These are phyloP conservation scores for Penicillium sp. DNA, from an alignment of 2,329 filamentous ascomycete species.

Conservation along the genomic window DNA sequence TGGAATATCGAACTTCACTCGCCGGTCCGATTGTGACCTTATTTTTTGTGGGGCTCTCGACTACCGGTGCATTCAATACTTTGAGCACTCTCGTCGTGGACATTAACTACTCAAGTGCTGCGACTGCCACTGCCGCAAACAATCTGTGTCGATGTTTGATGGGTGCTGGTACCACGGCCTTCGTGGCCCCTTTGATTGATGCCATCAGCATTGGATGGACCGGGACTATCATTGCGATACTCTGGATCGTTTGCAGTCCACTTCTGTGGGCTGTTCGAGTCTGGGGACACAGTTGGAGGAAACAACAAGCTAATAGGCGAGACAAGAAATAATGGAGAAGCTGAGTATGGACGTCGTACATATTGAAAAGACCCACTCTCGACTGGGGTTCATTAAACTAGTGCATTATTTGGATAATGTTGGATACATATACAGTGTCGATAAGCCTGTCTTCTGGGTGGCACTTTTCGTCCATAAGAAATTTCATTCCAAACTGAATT, in stretches of 20 bases:
- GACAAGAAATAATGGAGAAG: not conserved
- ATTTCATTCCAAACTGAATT: too few species aligned
- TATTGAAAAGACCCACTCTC: not conserved
- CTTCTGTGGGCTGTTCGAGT: conserved; percentile 18
- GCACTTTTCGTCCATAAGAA: too few species aligned
- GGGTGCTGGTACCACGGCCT: conserved; percentile 24
- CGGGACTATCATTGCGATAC: conserved; percentile 17
- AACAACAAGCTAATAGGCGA: not conserved
- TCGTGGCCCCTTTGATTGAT: conserved; percentile 21
- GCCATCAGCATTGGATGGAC: conserved; percentile 29
- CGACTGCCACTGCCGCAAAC: conserved; percentile 23
- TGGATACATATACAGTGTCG: too few species aligned
- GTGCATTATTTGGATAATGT: not conserved
- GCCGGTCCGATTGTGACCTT: conserved; percentile 34
- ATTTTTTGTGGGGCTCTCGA: conserved; percentile 35
- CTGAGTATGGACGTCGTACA: not conserved
- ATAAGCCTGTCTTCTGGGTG: too few species aligned
- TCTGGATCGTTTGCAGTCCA: conserved; percentile 25
- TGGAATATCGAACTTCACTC: conserved; percentile 33
- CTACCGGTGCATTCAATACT: conserved; percentile 32
- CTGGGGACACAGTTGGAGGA: not conserved
- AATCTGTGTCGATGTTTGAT: conserved; percentile 26
- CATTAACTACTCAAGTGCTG: conserved; percentile 26
- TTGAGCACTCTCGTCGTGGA: conserved; percentile 49
- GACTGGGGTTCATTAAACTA: not conserved